Evolutionary conservation across 192 early-diverging fungal genomes (phyloP), one percentile per base, ranked within the genome.

Genomic region (Coemansia sp.): DNA sequence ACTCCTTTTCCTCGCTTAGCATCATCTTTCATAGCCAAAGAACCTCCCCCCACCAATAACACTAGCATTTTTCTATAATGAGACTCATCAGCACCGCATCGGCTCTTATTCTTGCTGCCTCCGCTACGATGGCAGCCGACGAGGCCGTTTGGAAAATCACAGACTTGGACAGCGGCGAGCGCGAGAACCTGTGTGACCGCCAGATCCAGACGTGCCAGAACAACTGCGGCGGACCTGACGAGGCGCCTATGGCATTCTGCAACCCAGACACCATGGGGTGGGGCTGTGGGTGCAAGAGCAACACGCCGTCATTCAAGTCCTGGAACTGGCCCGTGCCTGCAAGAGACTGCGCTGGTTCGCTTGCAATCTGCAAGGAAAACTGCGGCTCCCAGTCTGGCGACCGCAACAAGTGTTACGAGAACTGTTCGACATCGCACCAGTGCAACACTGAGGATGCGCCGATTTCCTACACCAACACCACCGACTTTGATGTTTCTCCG

Each of bases 231-330:
- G 77, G 78, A 5, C 69, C 77, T 37, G 41, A 74, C 19, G 64
- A 72, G 56, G 75, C 83, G 2, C 70, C 70, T 19, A 80, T 82
- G 85, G 75, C 77, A 19, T 86, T 86, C 64, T 86, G 85, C 46
- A 86, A 86, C 71, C 2, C 63, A 6, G 72, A 64, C n/a, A 86
- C 85, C 17, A 70, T 86, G 74, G 85, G 76, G 38, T 86, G 85
- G 85, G 83, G 83, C 42, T 86, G 85, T 22, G 84, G 80, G 4
- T 86, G 85, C 68, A 46, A 59, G 65, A 61, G 61, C 22, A 73
- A 81, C 60, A 71, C 72, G 4, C 84, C 84, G 19, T 70, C 83
- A 50, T 83, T 80, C 64, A 64, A 75, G 37, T 58, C 65, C 17
- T 85, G 72, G 73, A 77, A 85, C 72, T 76, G 78, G 71, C 83